Percentiles rank a stretch among this genome's conserved stretches.
phyloP scores from a whole-genome alignment of 2,329 filamentous ascomycete species.

The Clonostachys sp. region DNA sequence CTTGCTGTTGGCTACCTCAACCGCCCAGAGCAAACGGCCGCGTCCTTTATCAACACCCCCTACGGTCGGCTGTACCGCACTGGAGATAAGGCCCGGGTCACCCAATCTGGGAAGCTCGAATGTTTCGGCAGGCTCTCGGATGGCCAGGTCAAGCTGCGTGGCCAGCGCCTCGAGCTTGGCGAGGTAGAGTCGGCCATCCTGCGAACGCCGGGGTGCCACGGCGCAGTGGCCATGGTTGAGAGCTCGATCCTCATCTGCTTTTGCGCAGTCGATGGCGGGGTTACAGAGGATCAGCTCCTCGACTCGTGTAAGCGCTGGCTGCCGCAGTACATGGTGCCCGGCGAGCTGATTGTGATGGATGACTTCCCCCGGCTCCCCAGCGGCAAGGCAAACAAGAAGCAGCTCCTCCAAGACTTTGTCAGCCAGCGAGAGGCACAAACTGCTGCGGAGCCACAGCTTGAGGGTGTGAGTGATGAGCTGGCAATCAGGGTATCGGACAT shows the following conservation, averaged over 20 bases:
- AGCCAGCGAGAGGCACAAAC: constrained; percentile 5
- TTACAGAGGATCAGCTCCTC: constrained; percentile 37
- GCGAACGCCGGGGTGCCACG: constrained; percentile 56
- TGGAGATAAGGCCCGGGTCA: constrained; percentile 74
- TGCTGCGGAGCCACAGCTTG: neutral
- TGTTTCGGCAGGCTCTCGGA: constrained; percentile 75
- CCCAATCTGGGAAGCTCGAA: constrained; percentile 66
- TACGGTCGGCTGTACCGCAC: constrained; percentile 77
- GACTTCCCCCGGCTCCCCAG: constrained; percentile 73
- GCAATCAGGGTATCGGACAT: constrained; percentile 9
- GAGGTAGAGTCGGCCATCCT: constrained; percentile 71
- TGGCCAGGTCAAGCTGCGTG: constrained; percentile 82
- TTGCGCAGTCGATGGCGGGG: constrained; percentile 48
- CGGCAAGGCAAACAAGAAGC: constrained; percentile 75
- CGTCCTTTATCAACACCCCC: constrained; percentile 64
- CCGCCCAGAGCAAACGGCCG: constrained; percentile 66
- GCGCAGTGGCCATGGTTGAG: constrained; percentile 63
- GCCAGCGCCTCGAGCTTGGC: constrained; percentile 77
- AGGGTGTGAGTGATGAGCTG: neutral
- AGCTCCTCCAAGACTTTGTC: constrained; percentile 48
- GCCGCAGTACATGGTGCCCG: constrained; percentile 78
- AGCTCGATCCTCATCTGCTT: constrained; percentile 70
- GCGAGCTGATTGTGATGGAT: constrained; percentile 60
- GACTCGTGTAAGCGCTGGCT: constrained; percentile 68
- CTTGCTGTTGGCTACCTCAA: constrained; percentile 81